Percentiles rank a stretch among this genome's conserved stretches.
phyloP scores from a whole-genome alignment of 257 asterid species.

The Linaria vulgaris region DNA sequence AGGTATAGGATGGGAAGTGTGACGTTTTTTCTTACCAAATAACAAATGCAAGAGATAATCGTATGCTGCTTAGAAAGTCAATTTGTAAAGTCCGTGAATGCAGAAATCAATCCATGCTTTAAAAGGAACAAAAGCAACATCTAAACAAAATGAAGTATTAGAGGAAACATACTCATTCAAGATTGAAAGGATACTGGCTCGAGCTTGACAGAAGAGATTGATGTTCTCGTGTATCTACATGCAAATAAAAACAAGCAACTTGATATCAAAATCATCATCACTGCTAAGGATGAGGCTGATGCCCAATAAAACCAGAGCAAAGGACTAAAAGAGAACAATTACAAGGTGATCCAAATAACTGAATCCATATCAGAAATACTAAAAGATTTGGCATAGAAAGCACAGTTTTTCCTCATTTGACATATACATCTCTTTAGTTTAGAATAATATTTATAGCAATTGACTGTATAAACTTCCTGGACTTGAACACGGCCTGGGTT shows the following conservation, averaged over 20 bases:
- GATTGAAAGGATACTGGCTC: constrained; percentile 51
- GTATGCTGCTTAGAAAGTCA: constrained; percentile 6
- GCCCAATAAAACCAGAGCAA: constrained; percentile 8
- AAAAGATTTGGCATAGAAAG: background rate
- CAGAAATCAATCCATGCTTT: constrained; percentile 17
- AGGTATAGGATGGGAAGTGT: too few species aligned
- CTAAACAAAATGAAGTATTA: background rate
- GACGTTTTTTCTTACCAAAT: too few species aligned
- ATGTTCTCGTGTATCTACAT: constrained; percentile 76
- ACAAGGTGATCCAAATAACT: constrained; percentile 13
- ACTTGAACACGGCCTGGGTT: background rate
- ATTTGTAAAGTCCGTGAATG: constrained; percentile 11
- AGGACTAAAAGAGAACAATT: constrained; percentile 12
- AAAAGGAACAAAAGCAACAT: constrained; percentile 16
- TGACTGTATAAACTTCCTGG: constrained; percentile 6
- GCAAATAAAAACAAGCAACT: constrained; percentile 17
- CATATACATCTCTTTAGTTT: background rate
- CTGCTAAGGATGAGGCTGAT: constrained; percentile 18
- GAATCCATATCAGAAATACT: constrained; percentile 7
- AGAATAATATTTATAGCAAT: background rate
- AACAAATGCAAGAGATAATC: background rate
- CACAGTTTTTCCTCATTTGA: background rate
- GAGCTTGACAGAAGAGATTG: constrained; percentile 68
- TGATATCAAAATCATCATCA: constrained; percentile 23
- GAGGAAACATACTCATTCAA: constrained; percentile 62